These are phyloP conservation scores for Kodamaea fukazawae DNA, from an alignment of 805 yeast species.

Conservation along the genomic window DNA sequence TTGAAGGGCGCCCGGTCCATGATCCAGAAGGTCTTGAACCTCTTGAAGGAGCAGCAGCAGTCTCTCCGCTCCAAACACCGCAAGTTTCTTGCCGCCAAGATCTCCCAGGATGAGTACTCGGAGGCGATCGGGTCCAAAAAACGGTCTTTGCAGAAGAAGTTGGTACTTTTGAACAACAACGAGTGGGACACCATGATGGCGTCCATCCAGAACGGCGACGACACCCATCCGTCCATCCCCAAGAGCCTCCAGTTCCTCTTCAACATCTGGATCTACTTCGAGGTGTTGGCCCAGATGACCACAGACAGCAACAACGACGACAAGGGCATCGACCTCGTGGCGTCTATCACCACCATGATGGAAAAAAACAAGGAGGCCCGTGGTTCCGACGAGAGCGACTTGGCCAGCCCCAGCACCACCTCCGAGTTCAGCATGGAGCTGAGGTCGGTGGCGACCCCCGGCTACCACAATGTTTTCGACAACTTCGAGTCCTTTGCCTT, in stretches of 20 bases:
- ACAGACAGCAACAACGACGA: slow-evolving; percentile 47
- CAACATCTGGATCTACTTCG: slow-evolving; percentile 67
- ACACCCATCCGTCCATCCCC: slow-evolving; percentile 24
- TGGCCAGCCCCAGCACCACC: slow-evolving; percentile 4
- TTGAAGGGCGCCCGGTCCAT: slow-evolving; percentile 63
- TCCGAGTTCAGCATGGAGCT: slow-evolving; percentile 24
- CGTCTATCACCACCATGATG: slow-evolving; percentile 35
- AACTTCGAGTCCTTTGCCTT: slow-evolving; percentile 37
- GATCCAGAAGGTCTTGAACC: slow-evolving; percentile 45
- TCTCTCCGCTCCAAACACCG: slow-evolving; percentile 12
- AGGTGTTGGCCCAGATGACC: slow-evolving; percentile 65
- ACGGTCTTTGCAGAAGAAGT: slow-evolving; percentile 18
- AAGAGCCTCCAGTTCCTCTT: slow-evolving; percentile 50
- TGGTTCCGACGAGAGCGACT: slow-evolving; percentile 4
- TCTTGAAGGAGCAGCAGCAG: slow-evolving; percentile 26
- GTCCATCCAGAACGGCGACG: slow-evolving; percentile 7
- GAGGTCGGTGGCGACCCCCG: slow-evolving; percentile 7
- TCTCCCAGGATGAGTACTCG: slow-evolving; percentile 7
- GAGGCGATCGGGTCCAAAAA: slow-evolving; percentile 7
- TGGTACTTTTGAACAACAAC: slow-evolving; percentile 29
- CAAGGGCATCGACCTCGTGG: slow-evolving; percentile 41
- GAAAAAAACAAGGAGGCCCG: slow-evolving; percentile 17
- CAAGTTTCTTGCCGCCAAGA: slow-evolving; percentile 11
- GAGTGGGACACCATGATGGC: slow-evolving; percentile 33
- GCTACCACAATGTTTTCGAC: slow-evolving; percentile 32